A percentile compares a stretch with the other conserved stretches of the same genome.
Evolutionary conservation across 2,329 filamentous ascomycete species (phyloP).

Genomic region (Domatiomyces globalis): DNA sequence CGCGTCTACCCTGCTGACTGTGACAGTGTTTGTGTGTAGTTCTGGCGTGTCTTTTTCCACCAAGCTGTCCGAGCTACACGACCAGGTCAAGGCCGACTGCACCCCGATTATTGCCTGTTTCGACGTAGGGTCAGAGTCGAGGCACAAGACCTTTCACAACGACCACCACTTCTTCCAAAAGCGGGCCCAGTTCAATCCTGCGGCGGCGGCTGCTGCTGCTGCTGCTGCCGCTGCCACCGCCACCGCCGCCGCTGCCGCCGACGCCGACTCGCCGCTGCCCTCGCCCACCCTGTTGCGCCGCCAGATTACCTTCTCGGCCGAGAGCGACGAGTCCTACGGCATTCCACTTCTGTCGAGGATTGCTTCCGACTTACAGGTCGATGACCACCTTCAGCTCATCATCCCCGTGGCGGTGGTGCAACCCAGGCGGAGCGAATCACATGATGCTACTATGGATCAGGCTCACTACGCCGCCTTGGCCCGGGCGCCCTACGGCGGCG

Average conservation of each 20-base stretch:
- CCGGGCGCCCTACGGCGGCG: constrained; percentile 10
- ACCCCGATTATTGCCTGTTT: constrained; percentile 44
- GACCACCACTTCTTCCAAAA: constrained; percentile 4
- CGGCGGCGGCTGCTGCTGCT: constrained; percentile 11
- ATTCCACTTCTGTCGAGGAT: constrained; percentile 35
- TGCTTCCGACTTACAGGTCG: constrained; percentile 36
- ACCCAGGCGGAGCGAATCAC: constrained; percentile 17
- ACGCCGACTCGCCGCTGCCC: constrained; percentile 21
- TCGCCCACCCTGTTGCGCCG: constrained; percentile 19
- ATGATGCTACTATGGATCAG: constrained; percentile 8
- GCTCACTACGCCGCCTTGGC: constrained; percentile 4
- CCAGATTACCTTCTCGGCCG: constrained; percentile 30
- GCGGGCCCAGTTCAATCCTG: not conserved
- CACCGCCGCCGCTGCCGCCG: constrained; percentile 2
- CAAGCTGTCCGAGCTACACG: constrained; percentile 37
- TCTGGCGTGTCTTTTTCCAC: constrained; percentile 39
- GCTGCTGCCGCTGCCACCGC: constrained; percentile 18
- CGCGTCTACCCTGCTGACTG: not conserved
- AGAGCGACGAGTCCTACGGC: constrained; percentile 35
- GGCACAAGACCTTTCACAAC: constrained; percentile 20
- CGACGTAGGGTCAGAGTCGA: constrained; percentile 35
- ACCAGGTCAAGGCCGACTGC: constrained; percentile 27
- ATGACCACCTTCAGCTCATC: constrained; percentile 35
- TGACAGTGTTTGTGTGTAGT: constrained; percentile 39
- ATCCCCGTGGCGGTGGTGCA: constrained; percentile 37